phyloP scores from a whole-genome alignment of 2,329 filamentous ascomycete genomes.

The Akanthomyces muscarius region DNA sequence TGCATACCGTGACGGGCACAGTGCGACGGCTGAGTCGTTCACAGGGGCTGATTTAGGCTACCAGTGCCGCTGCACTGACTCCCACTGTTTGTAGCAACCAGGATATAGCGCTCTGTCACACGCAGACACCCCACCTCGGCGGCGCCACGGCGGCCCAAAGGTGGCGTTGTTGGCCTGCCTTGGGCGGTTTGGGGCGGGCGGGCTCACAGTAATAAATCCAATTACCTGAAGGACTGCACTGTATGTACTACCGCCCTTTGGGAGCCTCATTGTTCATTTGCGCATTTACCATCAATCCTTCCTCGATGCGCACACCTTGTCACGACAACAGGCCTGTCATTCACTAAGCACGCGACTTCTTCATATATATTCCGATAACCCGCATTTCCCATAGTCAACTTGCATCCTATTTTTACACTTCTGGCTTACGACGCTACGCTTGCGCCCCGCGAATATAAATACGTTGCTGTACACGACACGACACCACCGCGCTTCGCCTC shows the following conservation, averaged over 20 bases:
- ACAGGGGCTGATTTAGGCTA: no score
- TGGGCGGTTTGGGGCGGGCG: background rate
- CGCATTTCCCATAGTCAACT: background rate
- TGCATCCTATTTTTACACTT: background rate
- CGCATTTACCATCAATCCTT: background rate
- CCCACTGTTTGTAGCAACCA: background rate
- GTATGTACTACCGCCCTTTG: no score
- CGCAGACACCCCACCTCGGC: background rate
- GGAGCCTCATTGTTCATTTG: background rate
- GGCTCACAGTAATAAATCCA: no score
- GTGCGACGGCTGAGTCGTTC: background rate
- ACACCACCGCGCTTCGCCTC: background rate
- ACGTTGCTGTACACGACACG: background rate
- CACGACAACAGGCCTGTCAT: background rate
- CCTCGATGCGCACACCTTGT: background rate
- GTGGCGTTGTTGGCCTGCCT: background rate
- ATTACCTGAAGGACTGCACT: no score
- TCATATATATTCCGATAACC: background rate
- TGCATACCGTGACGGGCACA: background rate
- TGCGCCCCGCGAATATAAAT: background rate
- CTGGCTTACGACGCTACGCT: background rate
- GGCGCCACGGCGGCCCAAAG: slow-evolving; percentile 10
- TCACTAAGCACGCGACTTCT: background rate
- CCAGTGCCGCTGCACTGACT: background rate
- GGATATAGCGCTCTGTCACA: background rate